A percentile compares a stretch with the other conserved stretches of the same genome.
phyloP scores from a whole-genome alignment of 208 protist species.

The Leishmania braziliensis region DNA sequence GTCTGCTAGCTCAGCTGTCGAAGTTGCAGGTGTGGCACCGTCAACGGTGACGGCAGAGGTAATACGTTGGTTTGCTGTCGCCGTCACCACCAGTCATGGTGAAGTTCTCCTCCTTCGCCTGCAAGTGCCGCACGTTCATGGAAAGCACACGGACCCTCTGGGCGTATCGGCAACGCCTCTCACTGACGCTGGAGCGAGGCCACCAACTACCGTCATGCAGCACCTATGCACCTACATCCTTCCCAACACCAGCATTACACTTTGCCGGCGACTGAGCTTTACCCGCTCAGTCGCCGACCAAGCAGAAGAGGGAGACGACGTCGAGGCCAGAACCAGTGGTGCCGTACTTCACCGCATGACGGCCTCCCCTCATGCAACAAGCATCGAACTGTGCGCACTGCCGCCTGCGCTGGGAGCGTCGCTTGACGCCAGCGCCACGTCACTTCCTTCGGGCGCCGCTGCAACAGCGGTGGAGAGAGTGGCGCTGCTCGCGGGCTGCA shows the following conservation, averaged over 20 bases:
- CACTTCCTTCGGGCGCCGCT: background rate
- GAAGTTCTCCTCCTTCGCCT: conserved; percentile 29
- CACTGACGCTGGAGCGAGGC: background rate
- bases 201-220: background rate
- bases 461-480: conserved; percentile 4
- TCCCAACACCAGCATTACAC: background rate
- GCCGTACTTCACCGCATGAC: conserved; percentile 4
- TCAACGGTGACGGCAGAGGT: background rate
- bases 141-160: background rate
- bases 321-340: background rate
- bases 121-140: conserved; percentile 6
- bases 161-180: background rate
- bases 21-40: background rate
- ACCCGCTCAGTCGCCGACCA: background rate
- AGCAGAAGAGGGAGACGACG: background rate
- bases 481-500: conserved; percentile 30
- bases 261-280: background rate
- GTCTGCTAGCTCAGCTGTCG: conserved; percentile 17
- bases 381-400: conserved; percentile 23
- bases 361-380: conserved; percentile 5
- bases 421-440: background rate
- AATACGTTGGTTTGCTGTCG: conserved; percentile 14
- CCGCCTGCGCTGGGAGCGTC: background rate
- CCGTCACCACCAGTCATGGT: conserved; percentile 18
- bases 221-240: background rate